Percentiles rank a stretch among this genome's conserved stretches.
Evolutionary conservation across 768 basidiomycete genomes (phyloP).

Genomic region (Leccinum barrowsii): DNA sequence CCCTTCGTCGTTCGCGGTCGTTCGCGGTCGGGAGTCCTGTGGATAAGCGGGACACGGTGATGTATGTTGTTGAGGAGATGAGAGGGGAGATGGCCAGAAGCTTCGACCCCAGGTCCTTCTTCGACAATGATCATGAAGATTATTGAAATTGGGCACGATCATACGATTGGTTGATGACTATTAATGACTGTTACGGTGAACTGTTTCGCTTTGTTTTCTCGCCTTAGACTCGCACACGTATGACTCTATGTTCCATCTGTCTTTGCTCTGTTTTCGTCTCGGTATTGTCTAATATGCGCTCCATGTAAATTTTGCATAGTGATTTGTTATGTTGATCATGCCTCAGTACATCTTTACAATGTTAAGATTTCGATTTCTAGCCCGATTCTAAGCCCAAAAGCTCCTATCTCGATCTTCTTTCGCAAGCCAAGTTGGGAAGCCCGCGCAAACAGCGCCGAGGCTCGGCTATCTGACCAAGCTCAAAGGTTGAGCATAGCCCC

Average conservation of each 20-base stretch:
- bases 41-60: conserved; percentile 6
- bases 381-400: not conserved
- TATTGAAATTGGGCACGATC: not conserved
- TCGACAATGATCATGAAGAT: conserved; percentile 7
- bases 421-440: not conserved
- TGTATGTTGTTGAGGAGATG: conserved; percentile 19
- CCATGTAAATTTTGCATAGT: not conserved
- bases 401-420: not conserved
- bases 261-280: not conserved
- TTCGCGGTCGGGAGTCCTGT: conserved; percentile 13
- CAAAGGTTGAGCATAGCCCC: not conserved
- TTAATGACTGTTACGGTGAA: not conserved
- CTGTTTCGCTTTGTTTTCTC: conserved; percentile 4
- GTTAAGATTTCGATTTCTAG: not conserved
- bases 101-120: conserved; percentile 19
- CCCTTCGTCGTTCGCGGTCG: conserved; percentile 28
- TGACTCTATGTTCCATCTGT: not conserved
- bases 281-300: not conserved
- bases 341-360: no score
- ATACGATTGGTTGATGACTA: not conserved
- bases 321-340: not conserved
- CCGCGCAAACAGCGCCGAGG: not conserved
- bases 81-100: conserved; percentile 13
- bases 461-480: not conserved
- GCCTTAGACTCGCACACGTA: not conserved